Conservation (phyloP, 352 stramenopile genomes). For the Pythium phragmitis region DNA sequence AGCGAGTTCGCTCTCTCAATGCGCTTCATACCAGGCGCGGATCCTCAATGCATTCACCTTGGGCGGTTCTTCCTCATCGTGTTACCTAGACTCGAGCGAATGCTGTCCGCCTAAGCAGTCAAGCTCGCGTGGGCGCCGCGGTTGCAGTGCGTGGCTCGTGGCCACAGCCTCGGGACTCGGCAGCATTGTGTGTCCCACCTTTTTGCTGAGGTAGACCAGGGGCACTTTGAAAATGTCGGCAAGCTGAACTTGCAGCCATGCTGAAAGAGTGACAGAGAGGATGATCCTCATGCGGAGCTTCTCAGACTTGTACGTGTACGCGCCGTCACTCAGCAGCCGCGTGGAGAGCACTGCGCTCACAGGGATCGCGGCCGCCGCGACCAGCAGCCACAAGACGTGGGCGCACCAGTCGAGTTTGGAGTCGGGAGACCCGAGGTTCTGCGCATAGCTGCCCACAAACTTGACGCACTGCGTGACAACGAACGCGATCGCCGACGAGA, state of each 20-base stretch:
- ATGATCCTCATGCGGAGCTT: not conserved
- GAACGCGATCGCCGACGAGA: not conserved
- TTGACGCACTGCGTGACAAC: not conserved
- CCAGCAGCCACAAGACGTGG: not conserved
- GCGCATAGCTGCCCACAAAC: conserved; percentile 3
- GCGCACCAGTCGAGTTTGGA: not conserved
- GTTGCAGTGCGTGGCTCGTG: not conserved
- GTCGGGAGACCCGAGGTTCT: conserved; percentile 1
- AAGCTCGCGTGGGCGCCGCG: not conserved
- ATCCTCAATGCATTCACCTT: no score
- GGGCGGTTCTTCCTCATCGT: no score
- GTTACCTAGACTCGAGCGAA: no score
- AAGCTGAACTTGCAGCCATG: conserved; percentile 6
- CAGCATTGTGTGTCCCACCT: not conserved
- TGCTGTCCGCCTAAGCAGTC: conserved; percentile 3
- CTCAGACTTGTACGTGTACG: conserved; percentile 2
- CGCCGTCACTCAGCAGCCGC: conserved; percentile 3
- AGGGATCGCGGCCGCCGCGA: conserved; percentile 1
- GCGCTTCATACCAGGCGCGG: no score
- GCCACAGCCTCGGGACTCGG: not conserved
- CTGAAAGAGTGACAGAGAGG: not conserved
- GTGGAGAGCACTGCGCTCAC: not conserved
- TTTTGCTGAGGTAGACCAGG: conserved; percentile 1
- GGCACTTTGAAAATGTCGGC: conserved; percentile 6
- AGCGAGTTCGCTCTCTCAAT: no score